phyloP scores from a whole-genome alignment of 2,329 filamentous ascomycete genomes.

The Stagonosporopsis rhizophila region DNA sequence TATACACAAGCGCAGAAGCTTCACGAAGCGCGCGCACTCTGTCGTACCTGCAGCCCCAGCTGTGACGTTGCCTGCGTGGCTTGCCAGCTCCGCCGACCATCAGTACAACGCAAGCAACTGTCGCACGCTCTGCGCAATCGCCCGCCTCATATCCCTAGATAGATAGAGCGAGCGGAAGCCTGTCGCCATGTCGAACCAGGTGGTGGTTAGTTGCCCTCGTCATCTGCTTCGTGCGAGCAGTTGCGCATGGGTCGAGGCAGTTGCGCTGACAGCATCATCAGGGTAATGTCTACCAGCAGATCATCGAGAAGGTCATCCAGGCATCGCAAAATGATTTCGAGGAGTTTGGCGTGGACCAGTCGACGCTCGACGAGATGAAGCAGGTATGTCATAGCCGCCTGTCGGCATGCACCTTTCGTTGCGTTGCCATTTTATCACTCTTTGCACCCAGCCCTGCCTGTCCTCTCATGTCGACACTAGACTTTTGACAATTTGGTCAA shows the following conservation, averaged over 20 bases:
- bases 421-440: constrained; percentile 18
- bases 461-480: constrained; percentile 3
- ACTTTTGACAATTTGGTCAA: constrained; percentile 1
- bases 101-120: constrained; percentile 32
- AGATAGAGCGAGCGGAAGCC: constrained; percentile 23
- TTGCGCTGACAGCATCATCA: constrained; percentile 42
- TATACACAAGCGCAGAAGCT: constrained; percentile 34
- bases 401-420: constrained; percentile 25
- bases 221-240: constrained; percentile 26
- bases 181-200: constrained; percentile 48
- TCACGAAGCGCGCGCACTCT: constrained; percentile 34
- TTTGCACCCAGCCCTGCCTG: constrained; percentile 11
- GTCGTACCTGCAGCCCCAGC: constrained; percentile 34
- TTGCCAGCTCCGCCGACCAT: constrained; percentile 22
- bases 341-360: constrained; percentile 89
- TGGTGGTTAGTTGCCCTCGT: constrained; percentile 47
- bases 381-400: constrained; percentile 68
- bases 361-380: constrained; percentile 84
- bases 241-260: constrained; percentile 23
- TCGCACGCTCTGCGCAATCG: constrained; percentile 27
- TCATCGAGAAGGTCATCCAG: constrained; percentile 74
- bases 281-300: constrained; percentile 86
- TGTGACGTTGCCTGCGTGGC: constrained; percentile 38
- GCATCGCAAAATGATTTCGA: constrained; percentile 91
- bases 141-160: constrained; percentile 25